Evolutionary conservation across 2,329 filamentous ascomycete species (phyloP).

Genomic region (Cladosporium colombiae): DNA sequence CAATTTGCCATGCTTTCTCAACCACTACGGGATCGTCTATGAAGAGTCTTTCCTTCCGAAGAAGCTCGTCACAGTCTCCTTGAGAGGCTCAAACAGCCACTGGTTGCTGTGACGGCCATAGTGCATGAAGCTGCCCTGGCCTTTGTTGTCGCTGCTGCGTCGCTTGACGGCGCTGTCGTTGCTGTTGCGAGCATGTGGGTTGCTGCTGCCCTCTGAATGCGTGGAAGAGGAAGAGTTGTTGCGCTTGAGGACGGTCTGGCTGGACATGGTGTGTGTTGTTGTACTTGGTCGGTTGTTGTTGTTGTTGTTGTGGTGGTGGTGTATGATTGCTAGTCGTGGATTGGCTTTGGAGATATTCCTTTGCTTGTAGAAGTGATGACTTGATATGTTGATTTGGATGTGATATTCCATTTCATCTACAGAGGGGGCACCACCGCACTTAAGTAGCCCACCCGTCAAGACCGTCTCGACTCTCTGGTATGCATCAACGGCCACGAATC

Average conservation of each 20-base stretch:
- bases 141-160: slow-evolving; percentile 17
- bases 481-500: neutral
- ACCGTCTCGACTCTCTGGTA: neutral
- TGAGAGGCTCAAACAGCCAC: slow-evolving; percentile 53
- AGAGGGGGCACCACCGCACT: neutral
- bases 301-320: neutral
- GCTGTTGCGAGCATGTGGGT: neutral
- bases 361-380: neutral
- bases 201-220: slow-evolving; percentile 11
- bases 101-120: slow-evolving; percentile 53
- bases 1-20: neutral
- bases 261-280: slow-evolving; percentile 5
- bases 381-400: neutral
- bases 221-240: slow-evolving; percentile 2
- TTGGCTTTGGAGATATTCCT: neutral
- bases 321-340: neutral
- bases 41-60: slow-evolving; percentile 26
- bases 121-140: slow-evolving; percentile 32
- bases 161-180: slow-evolving; percentile 14
- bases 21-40: neutral
- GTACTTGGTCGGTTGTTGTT: neutral
- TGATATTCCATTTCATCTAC: neutral
- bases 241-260: slow-evolving; percentile 3
- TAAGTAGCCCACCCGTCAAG: neutral
- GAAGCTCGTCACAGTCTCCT: slow-evolving; percentile 43